These are phyloP conservation scores for Eremothecium sinecaudum DNA, from an alignment of 1,139 yeast genomes.

Conservation along the genomic window DNA sequence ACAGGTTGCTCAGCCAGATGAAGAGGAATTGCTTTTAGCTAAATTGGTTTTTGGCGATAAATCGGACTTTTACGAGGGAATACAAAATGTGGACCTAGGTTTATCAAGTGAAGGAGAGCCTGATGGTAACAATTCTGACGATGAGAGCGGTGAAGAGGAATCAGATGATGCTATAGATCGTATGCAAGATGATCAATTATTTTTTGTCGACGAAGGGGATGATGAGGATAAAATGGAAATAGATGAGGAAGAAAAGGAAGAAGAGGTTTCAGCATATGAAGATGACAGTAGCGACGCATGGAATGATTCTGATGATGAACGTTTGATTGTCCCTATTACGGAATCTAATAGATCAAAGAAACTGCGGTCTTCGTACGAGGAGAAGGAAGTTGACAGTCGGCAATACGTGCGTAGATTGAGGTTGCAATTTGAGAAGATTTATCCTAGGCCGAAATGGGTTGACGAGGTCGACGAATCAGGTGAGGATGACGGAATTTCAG, in stretches of 20 bases:
- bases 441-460: conserved; percentile 88
- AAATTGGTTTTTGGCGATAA: conserved; percentile 84
- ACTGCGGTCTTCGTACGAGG: conserved; percentile 55
- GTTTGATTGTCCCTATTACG: conserved; percentile 49
- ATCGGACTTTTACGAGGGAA: conserved; percentile 63
- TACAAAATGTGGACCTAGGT: conserved; percentile 45
- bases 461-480: conserved; percentile 29
- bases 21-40: conserved; percentile 70
- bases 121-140: conserved; percentile 24
- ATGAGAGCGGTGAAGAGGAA: conserved; percentile 29
- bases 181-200: conserved; percentile 49
- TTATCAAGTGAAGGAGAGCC: conserved; percentile 34
- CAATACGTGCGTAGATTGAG: conserved; percentile 67
- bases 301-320: conserved; percentile 90
- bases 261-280: conserved; percentile 16
- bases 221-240: conserved; percentile 33
- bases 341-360: conserved; percentile 58
- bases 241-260: conserved; percentile 38
- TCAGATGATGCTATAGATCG: conserved; percentile 31
- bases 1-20: conserved; percentile 57
- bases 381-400: conserved; percentile 50
- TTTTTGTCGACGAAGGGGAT: conserved; percentile 52
- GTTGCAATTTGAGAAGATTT: conserved; percentile 75
- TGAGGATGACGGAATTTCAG: conserved; percentile 29
- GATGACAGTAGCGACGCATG: conserved; percentile 50